Evolutionary conservation across 805 yeast genomes (phyloP).

Genomic region (Yarrowia sp.): DNA sequence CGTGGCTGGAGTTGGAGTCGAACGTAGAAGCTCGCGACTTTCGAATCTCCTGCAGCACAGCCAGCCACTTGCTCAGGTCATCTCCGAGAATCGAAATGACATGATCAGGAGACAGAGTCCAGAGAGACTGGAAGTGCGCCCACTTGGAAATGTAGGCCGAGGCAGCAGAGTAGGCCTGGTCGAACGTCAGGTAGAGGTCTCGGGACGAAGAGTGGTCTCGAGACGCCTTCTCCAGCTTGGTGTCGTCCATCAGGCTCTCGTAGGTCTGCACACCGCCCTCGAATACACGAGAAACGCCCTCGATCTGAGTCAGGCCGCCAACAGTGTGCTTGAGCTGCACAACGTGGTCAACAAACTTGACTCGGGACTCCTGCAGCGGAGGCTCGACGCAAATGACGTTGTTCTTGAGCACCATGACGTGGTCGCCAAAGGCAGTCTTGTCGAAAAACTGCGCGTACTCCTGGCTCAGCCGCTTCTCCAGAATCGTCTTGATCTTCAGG

Average conservation of each 20-base stretch:
- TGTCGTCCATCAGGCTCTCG: constrained; percentile 9
- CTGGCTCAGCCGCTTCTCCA: not conserved
- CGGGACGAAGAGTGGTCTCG: not conserved
- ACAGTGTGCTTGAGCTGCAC: not conserved
- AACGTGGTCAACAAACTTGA: not conserved
- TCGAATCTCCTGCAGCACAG: constrained; percentile 46
- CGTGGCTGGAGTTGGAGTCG: constrained; percentile 48
- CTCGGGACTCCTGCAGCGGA: constrained; percentile 13
- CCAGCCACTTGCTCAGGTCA: constrained; percentile 50
- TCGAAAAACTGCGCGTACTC: constrained; percentile 17
- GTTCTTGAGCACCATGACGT: constrained; percentile 20
- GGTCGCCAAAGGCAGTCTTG: not conserved
- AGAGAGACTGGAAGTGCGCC: constrained; percentile 54
- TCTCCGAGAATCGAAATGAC: constrained; percentile 41
- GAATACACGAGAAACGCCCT: constrained; percentile 3
- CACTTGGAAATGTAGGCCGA: constrained; percentile 48
- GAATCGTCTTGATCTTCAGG: not conserved
- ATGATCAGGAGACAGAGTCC: constrained; percentile 53
- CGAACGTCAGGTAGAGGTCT: constrained; percentile 8
- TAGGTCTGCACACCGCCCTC: constrained; percentile 2
- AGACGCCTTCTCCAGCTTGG: not conserved
- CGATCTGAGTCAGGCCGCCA: constrained; percentile 6
- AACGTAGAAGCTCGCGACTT: constrained; percentile 45
- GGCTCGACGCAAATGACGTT: constrained; percentile 22
- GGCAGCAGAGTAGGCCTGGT: constrained; percentile 33